Conservation (phyloP, 139 green algal species). For the Microglena sp. region DNA sequence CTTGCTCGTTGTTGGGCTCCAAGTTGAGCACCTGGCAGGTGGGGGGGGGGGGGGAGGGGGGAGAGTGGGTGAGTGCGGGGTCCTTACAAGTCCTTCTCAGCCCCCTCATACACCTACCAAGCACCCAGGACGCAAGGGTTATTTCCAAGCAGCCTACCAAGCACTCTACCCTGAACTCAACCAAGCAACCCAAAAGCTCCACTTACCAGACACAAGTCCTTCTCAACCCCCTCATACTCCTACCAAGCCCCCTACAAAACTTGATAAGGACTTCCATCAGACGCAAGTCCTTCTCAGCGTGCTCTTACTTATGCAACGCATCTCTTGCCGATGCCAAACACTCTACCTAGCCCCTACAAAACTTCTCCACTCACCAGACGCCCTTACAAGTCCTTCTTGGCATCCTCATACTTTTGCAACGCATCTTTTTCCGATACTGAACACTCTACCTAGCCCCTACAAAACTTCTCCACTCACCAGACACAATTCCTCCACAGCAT, state of each 20-base stretch:
- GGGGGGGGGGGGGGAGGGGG: background rate
- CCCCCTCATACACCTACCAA: background rate
- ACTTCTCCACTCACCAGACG: too few species aligned
- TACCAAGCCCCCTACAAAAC: too few species aligned
- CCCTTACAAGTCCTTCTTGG: background rate
- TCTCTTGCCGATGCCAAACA: background rate
- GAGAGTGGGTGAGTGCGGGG: background rate
- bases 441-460: background rate
- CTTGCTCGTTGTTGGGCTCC: slow-evolving; percentile 49
- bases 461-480: background rate
- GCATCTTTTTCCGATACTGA: background rate
- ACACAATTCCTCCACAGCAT: slow-evolving; percentile 26
- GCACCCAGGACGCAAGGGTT: background rate
- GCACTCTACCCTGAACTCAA: background rate
- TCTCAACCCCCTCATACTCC: background rate
- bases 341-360: too few species aligned
- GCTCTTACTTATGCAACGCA: background rate
- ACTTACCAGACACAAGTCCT: background rate
- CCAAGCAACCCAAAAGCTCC: background rate
- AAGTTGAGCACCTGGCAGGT: slow-evolving; percentile 22
- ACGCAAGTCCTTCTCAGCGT: background rate
- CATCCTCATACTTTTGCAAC: background rate
- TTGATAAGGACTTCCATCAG: too few species aligned
- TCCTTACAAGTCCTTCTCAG: background rate
- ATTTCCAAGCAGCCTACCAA: background rate